Base-by-base conservation (phyloP, 2,329 filamentous ascomycete genomes). In the Exophiala oligosperma region DNA sequence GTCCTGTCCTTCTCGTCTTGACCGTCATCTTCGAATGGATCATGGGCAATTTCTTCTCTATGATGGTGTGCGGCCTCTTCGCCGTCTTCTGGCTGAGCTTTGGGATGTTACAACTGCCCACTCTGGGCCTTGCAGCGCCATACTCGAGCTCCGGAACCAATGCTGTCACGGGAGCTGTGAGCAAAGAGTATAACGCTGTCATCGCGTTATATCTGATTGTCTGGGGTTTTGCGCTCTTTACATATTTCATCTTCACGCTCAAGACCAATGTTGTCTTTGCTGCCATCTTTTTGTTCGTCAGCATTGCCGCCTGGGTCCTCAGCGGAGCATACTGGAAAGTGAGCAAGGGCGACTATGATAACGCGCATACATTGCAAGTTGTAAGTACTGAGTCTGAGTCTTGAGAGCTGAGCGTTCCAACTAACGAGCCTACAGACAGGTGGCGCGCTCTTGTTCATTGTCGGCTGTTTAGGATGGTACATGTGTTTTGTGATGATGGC, bases 401-500 rank as follows among this genome's bases (percentile, higher is more conserved):
- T 35, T 11, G 32, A 11, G 11, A 35, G 9, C 32, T 5, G 32
- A 35, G 7, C 2, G 4, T 35, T 35, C 32, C 32, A 35, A 35
- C 32, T 35, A 35, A 35, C 32, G 32, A 35, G n/a, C 24, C 3
- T 32, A 49, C 5, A 66, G 64, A 43, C 64, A 17, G 64, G 64
- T 37, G 64, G 64, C 12, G 64, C 64, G 7, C 49, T 66, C 8
- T 48, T 66, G 12, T 66, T 66, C 60, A 56, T 64, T 7, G 62
- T 63, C 21, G 64, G 59, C 37, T 47, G 48, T 38, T 51, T 66
- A 6, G 64, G 64, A 35, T 66, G 62, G 62, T 64, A 66, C 38
- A 66, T 66, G 61, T 64, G 55, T 14, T 64, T 66, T 37, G 63
- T 66, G 21, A 66, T 66, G 61, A 66, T 66, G 64, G 64, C 64